Evolutionary conservation across 2,329 filamentous ascomycete genomes (phyloP).

Genomic region (Rutstroemia sp.): DNA sequence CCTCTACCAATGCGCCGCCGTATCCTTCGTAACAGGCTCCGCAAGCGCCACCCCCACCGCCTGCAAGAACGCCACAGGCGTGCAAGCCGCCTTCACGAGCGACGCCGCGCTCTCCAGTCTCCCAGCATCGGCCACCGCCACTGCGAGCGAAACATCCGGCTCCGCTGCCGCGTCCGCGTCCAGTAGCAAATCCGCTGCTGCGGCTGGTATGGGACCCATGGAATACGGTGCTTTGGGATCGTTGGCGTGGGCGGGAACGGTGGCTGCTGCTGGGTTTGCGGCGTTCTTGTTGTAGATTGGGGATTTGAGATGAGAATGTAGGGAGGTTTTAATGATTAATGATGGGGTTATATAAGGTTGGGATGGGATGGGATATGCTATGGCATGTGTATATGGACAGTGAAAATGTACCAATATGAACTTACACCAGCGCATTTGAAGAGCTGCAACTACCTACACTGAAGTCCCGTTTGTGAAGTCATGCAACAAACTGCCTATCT

Average conservation of each 20-base stretch:
- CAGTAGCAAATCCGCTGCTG: slow-evolving; percentile 6
- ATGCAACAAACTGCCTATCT: too few relatives aligned
- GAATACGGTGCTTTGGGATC: slow-evolving; percentile 10
- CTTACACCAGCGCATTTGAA: too few relatives aligned
- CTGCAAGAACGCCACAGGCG: slow-evolving; percentile 35
- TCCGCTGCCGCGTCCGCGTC: background rate
- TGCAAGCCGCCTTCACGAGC: slow-evolving; percentile 21
- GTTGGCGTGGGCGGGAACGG: slow-evolving; percentile 11
- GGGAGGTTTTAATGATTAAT: background rate
- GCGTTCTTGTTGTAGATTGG: slow-evolving; percentile 14
- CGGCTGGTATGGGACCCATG: slow-evolving; percentile 1
- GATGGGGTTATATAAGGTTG: background rate
- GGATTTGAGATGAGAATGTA: background rate
- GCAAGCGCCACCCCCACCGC: slow-evolving; percentile 22
- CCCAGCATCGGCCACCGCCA: slow-evolving; percentile 9
- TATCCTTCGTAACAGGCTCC: slow-evolving; percentile 45
- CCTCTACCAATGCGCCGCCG: slow-evolving; percentile 42
- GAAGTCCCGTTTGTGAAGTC: too few relatives aligned
- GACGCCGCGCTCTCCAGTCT: slow-evolving; percentile 15
- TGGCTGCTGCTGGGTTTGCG: slow-evolving; percentile 13
- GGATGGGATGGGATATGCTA: too few relatives aligned
- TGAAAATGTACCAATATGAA: too few relatives aligned
- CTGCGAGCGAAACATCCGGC: background rate
- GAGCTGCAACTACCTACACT: too few relatives aligned
- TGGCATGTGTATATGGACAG: too few relatives aligned